phyloP scores from a whole-genome alignment of 768 basidiomycete species.

The Russula dissimulans region DNA sequence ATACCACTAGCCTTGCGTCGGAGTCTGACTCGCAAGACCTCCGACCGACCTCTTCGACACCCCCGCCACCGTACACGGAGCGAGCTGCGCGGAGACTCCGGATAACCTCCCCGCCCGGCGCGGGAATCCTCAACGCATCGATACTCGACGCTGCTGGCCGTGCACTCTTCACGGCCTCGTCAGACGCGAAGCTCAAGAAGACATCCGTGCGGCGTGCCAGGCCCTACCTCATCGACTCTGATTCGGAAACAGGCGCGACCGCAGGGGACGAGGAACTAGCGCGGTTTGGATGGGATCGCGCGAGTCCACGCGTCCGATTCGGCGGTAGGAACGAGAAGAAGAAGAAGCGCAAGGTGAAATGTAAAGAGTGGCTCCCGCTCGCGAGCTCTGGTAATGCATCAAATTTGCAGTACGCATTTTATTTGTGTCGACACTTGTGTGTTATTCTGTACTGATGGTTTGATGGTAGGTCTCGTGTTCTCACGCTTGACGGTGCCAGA shows the following conservation, averaged over 20 bases:
- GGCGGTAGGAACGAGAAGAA: neutral
- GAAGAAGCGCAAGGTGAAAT: slow-evolving; percentile 7
- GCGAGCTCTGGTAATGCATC: neutral
- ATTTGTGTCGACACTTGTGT: neutral
- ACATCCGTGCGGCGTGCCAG: slow-evolving; percentile 5
- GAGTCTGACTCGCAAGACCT: neutral
- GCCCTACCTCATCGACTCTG: neutral
- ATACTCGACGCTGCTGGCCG: slow-evolving; percentile 4
- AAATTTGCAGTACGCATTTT: neutral
- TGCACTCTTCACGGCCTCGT: neutral
- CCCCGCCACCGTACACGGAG: slow-evolving; percentile 11
- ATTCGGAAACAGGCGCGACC: neutral
- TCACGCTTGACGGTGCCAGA: neutral
- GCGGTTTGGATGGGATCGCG: slow-evolving; percentile 11
- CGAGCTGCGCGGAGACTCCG: neutral
- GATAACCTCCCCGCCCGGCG: slow-evolving; percentile 7
- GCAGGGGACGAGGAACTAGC: neutral
- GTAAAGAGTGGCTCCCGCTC: slow-evolving; percentile 12
- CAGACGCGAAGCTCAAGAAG: slow-evolving; percentile 14
- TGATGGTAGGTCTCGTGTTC: slow-evolving; percentile 3
- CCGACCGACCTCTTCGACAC: neutral
- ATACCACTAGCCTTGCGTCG: neutral
- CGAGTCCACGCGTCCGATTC: slow-evolving; percentile 10
- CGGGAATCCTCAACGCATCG: slow-evolving; percentile 9
- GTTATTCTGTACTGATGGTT: neutral